Base-by-base conservation (phyloP, 768 basidiomycete genomes). In the Mycena galericulata region DNA sequence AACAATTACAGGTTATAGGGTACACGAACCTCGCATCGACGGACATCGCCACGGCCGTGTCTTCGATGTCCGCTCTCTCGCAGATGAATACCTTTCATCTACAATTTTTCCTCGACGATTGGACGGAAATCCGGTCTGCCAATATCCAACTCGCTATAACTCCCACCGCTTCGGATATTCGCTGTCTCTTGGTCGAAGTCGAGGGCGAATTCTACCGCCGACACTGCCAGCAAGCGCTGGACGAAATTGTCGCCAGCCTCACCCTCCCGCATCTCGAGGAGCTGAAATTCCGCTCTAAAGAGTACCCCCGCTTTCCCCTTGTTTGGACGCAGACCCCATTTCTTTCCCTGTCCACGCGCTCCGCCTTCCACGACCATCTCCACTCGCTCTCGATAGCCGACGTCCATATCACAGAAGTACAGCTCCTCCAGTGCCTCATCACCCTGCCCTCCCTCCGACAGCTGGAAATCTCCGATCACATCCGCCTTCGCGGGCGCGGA, bases 401-500 rank as follows among this genome's bases (percentile, higher is more conserved):
- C 30, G 51, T 63, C 1, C 50, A 22, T 17, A 46, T 63, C 12
- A 63, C 62, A 26, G 50, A 54, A 38, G 29, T 29, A 18, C 29
- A 63, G 51, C 51, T 63, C 3, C 29, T 63, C 20, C 41, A 45
- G 18, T 41, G 38, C n/a, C 53, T 63, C 9, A 9, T 11, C 7
- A 26, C 7, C 22, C 22, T 65, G n/a, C 38, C 36, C 11, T 3
- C 26, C 1, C 24, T 65, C 9, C 18, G 58, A 38, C 22, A 4
- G 2, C 63, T 65, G 30, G 27, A 20, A 3, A 49, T 57, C 26
- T 36, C 54, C 2, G 63, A 65, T 24, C 55, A 65, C 32, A 15
- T 12, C 7, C 24, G 17, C 14, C 1, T 54, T 34, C 40, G 38
- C 7, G 22, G 26, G 4, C 45, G 22, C 53, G 54, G 53, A 20